A percentile compares a stretch with the other conserved stretches of the same genome.
Conservation (phyloP, 106 monocot species). For the Apostasia ramifera region DNA sequence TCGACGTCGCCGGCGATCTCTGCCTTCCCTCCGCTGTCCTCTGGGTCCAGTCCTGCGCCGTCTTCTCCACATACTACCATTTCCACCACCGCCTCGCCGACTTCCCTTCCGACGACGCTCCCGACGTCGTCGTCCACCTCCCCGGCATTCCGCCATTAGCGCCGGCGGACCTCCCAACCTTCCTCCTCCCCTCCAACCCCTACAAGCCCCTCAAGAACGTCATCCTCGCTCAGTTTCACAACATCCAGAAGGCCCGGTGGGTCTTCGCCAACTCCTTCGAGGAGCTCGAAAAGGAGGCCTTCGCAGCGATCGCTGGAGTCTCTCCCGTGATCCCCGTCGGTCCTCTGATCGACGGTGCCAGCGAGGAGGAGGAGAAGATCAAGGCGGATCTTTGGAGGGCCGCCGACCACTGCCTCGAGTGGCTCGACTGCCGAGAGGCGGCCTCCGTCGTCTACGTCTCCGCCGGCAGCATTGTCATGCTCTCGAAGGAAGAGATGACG, state of each 20-base stretch:
- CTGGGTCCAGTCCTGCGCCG: constrained; percentile 74
- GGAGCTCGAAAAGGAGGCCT: constrained; percentile 36
- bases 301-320: constrained; percentile 12
- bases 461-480: constrained; percentile 51
- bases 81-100: constrained; percentile 34
- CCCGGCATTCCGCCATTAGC: constrained; percentile 44
- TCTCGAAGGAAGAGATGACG: constrained; percentile 35
- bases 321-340: constrained; percentile 34
- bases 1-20: constrained; percentile 47
- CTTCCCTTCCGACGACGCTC: constrained; percentile 34
- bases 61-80: constrained; percentile 82
- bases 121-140: constrained; percentile 20
- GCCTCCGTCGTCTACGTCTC: constrained; percentile 63
- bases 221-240: constrained; percentile 30
- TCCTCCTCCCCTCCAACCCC: constrained; percentile 42
- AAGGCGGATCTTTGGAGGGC: constrained; percentile 22
- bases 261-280: constrained; percentile 49
- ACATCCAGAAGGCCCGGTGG: constrained; percentile 34
- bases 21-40: constrained; percentile 57
- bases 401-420: constrained; percentile 29
- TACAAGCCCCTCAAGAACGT: constrained; percentile 21
- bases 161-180: constrained; percentile 49
- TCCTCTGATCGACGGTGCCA: constrained; percentile 22
- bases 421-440: constrained; percentile 42
- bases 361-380: constrained; percentile 1